These are phyloP conservation scores for Aspergillus sclerotialis DNA, from an alignment of 2,329 filamentous ascomycete species.

Conservation along the genomic window DNA sequence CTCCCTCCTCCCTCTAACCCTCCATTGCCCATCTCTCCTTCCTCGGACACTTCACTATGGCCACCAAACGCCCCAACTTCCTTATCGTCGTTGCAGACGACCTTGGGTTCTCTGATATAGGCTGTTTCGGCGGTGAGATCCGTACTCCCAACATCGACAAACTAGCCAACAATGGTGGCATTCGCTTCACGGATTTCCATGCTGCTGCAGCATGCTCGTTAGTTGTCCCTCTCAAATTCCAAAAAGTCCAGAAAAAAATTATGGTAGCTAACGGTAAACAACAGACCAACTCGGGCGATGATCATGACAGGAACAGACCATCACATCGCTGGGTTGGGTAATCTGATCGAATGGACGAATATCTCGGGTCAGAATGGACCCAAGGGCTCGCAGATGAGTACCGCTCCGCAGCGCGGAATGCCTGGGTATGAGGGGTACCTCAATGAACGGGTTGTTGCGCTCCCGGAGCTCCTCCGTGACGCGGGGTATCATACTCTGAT, in stretches of 20 bases:
- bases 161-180: conserved; percentile 41
- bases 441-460: conserved; percentile 52
- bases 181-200: conserved; percentile 60
- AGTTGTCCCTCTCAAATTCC: conserved; percentile 4
- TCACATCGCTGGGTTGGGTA: conserved; percentile 48
- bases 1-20: neutral
- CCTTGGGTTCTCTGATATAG: conserved; percentile 54
- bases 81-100: conserved; percentile 54
- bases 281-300: conserved; percentile 55
- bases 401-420: conserved; percentile 49
- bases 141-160: conserved; percentile 54
- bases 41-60: conserved; percentile 11
- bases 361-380: conserved; percentile 48
- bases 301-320: conserved; percentile 60
- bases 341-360: conserved; percentile 53
- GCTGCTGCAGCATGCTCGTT: conserved; percentile 56
- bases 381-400: conserved; percentile 44
- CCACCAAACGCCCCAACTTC: conserved; percentile 50
- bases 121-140: conserved; percentile 55
- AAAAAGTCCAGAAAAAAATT: neutral
- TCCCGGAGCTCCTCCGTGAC: conserved; percentile 54
- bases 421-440: conserved; percentile 60
- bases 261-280: neutral
- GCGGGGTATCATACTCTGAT: conserved; percentile 55
- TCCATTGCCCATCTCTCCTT: no score